Percentiles rank a stretch among this genome's conserved stretches.
Conservation (phyloP, 768 basidiomycete genomes). For the Xerocomus potaroensis region DNA sequence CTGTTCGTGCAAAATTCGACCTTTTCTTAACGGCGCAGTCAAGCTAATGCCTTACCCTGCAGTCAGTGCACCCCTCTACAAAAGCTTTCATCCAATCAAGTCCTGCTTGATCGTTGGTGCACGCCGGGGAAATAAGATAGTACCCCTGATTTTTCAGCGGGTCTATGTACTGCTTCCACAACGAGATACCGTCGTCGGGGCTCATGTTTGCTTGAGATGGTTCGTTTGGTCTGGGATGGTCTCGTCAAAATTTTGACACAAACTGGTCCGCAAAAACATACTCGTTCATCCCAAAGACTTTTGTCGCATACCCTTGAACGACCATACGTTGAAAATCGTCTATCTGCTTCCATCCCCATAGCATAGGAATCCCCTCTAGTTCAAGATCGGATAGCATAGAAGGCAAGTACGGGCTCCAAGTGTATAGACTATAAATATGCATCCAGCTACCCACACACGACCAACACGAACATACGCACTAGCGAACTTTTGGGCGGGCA, state of each 20-base stretch:
- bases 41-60: conserved; percentile 41
- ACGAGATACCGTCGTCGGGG: conserved; percentile 44
- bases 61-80: conserved; percentile 46
- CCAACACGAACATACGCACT: conserved; percentile 32
- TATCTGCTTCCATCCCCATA: conserved; percentile 61
- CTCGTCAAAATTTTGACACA: not conserved
- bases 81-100: conserved; percentile 64
- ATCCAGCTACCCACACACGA: not conserved
- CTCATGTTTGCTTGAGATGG: conserved; percentile 59
- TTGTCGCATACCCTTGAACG: conserved; percentile 47
- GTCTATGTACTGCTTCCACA: conserved; percentile 65
- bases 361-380: conserved; percentile 60
- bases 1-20: conserved; percentile 32
- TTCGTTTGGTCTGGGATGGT: conserved; percentile 59
- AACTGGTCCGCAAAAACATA: conserved; percentile 33
- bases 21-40: not conserved
- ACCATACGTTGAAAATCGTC: conserved; percentile 45
- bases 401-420: conserved; percentile 60
- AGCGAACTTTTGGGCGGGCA: conserved; percentile 38
- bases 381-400: conserved; percentile 39
- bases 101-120: conserved; percentile 61
- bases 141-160: conserved; percentile 60
- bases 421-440: conserved; percentile 45
- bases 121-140: conserved; percentile 62
- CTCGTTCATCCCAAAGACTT: conserved; percentile 77